phyloP scores from a whole-genome alignment of 352 stramenopile genomes.

The Halophytophthora batemanensis region DNA sequence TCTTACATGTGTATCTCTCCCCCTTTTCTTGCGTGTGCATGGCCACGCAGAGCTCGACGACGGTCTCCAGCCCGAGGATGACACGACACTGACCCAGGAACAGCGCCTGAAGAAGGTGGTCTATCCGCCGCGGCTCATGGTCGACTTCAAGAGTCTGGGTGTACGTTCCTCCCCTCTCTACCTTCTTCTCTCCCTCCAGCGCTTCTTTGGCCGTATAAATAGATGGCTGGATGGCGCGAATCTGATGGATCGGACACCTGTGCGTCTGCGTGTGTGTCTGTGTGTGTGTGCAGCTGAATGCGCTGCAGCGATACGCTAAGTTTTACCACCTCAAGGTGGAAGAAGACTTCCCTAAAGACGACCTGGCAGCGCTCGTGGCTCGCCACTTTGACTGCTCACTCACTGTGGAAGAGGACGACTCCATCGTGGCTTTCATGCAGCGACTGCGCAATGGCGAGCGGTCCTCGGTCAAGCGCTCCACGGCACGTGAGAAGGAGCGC shows the following conservation, averaged over 20 bases:
- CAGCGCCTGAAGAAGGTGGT: slow-evolving; percentile 45
- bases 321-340: slow-evolving; percentile 76
- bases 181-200: neutral
- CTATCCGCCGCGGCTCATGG: slow-evolving; percentile 79
- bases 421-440: slow-evolving; percentile 83
- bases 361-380: slow-evolving; percentile 73
- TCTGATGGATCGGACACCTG: neutral
- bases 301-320: slow-evolving; percentile 73
- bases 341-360: slow-evolving; percentile 58
- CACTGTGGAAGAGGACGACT: slow-evolving; percentile 85
- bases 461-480: slow-evolving; percentile 46
- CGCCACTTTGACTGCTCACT: slow-evolving; percentile 78
- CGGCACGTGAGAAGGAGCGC: slow-evolving; percentile 54
- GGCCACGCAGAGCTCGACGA: slow-evolving; percentile 29
- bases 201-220: slow-evolving; percentile 4
- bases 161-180: slow-evolving; percentile 30
- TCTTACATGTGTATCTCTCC: neutral
- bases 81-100: slow-evolving; percentile 22
- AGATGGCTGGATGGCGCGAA: neutral
- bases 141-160: slow-evolving; percentile 79
- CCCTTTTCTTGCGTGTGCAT: slow-evolving; percentile 3
- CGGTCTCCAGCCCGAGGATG: slow-evolving; percentile 22
- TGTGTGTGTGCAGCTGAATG: slow-evolving; percentile 45
- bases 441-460: slow-evolving; percentile 80
- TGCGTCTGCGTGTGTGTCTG: neutral